Conservation (phyloP, 305 asterid species). For the Lippia alba region DNA sequence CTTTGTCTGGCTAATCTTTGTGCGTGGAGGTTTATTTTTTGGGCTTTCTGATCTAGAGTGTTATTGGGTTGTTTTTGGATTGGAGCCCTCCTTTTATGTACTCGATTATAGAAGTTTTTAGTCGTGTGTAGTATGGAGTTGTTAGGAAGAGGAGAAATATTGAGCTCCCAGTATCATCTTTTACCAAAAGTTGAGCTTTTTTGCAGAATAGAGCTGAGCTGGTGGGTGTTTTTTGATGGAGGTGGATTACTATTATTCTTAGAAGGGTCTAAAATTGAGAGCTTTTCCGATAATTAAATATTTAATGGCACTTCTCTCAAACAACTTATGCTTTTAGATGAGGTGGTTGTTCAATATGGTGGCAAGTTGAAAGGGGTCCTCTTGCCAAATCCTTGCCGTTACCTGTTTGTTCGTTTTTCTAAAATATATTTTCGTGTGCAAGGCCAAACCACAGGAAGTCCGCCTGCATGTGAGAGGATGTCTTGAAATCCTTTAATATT, state of each 20-base stretch:
- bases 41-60: conserved; percentile 3
- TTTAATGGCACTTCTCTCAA: too few relatives aligned
- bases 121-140: neutral
- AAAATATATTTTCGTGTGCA: too few relatives aligned
- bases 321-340: too few relatives aligned
- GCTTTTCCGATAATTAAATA: too few relatives aligned
- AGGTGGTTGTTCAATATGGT: too few relatives aligned
- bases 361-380: too few relatives aligned
- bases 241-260: neutral
- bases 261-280: neutral
- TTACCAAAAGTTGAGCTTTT: neutral
- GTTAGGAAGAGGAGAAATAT: conserved; percentile 7
- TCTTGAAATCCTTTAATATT: too few relatives aligned
- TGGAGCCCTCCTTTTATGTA: conserved; percentile 1
- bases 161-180: neutral
- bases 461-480: too few relatives aligned
- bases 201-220: conserved; percentile 10
- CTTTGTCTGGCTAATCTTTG: conserved; percentile 13
- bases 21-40: conserved; percentile 25
- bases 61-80: conserved; percentile 17
- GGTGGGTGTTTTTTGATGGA: neutral
- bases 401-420: too few relatives aligned
- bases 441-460: too few relatives aligned
- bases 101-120: neutral
- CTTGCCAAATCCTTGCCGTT: too few relatives aligned